Percentiles rank a stretch among this genome's conserved stretches.
These are phyloP conservation scores for Akanthomyces muscarius DNA, from an alignment of 2,329 filamentous ascomycete genomes.

Conservation along the genomic window DNA sequence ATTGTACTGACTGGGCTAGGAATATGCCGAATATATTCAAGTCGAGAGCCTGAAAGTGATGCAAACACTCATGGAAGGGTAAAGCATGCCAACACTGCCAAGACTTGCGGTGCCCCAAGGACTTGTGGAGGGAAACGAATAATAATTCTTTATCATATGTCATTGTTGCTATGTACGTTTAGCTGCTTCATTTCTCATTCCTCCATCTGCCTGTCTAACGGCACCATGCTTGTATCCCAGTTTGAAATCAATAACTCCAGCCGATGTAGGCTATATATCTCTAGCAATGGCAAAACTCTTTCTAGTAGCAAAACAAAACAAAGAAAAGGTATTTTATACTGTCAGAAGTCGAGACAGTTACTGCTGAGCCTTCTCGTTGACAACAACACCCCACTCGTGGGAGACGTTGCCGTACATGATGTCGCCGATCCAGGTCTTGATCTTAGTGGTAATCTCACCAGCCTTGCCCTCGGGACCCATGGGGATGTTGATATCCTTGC, in stretches of 20 bases:
- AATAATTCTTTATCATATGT: background rate
- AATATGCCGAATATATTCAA: conserved; percentile 27
- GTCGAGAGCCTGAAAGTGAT: conserved; percentile 23
- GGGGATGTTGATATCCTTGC: conserved; percentile 58
- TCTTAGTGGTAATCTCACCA: conserved; percentile 54
- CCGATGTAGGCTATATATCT: conserved; percentile 15
- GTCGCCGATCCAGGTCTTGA: conserved; percentile 65
- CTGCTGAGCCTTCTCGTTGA: conserved; percentile 52
- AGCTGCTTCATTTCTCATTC: conserved; percentile 7
- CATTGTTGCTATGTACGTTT: conserved; percentile 16
- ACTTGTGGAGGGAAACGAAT: too few relatives aligned
- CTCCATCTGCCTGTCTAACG: background rate
- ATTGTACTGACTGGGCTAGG: conserved; percentile 21
- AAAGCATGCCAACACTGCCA: background rate
- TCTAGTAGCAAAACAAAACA: conserved; percentile 4
- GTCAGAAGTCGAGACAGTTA: conserved; percentile 22
- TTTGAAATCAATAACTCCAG: conserved; percentile 15
- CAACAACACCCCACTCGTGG: conserved; percentile 66
- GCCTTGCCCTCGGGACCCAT: conserved; percentile 47
- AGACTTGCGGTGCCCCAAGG: too few relatives aligned
- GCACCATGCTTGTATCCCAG: conserved; percentile 7
- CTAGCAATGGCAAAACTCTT: conserved; percentile 11
- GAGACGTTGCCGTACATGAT: conserved; percentile 71
- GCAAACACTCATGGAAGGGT: conserved; percentile 17
- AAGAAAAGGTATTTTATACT: background rate